phyloP scores from a whole-genome alignment of 192 early-diverging fungal species.

The Coemansia sp. region DNA sequence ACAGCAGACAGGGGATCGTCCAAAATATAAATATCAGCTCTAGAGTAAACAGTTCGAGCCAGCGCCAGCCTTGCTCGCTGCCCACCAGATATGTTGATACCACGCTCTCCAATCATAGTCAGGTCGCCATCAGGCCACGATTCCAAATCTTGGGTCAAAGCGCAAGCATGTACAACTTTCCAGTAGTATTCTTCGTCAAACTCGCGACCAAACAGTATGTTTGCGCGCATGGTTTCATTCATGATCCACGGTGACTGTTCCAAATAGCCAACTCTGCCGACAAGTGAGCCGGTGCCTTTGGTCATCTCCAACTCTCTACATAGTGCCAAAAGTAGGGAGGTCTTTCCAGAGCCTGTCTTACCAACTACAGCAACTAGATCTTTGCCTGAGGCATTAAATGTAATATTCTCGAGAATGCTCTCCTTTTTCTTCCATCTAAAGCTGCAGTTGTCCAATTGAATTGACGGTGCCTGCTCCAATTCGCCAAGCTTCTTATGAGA shows the following conservation, averaged over 20 bases:
- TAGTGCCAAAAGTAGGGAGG: slow-evolving; percentile 69
- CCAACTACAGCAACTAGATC: slow-evolving; percentile 75
- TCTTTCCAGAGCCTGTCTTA: slow-evolving; percentile 76
- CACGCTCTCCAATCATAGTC: slow-evolving; percentile 9
- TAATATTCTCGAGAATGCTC: slow-evolving; percentile 38
- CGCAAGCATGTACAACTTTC: slow-evolving; percentile 1
- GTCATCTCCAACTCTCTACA: slow-evolving; percentile 71
- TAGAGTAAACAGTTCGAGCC: slow-evolving; percentile 16
- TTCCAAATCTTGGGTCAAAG: slow-evolving; percentile 2
- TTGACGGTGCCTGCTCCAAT: not conserved
- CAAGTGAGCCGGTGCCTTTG: slow-evolving; percentile 45
- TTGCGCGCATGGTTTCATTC: slow-evolving; percentile 8
- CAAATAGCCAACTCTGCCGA: slow-evolving; percentile 69
- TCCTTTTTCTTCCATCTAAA: not conserved
- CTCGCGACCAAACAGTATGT: slow-evolving; percentile 18
- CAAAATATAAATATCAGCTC: slow-evolving; percentile 15
- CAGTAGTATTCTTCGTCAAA: slow-evolving; percentile 9
- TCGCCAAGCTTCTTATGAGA: not conserved
- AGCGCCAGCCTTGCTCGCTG: slow-evolving; percentile 13
- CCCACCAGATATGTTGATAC: slow-evolving; percentile 24
- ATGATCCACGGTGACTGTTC: slow-evolving; percentile 61
- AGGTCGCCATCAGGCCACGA: not conserved
- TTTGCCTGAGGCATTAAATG: slow-evolving; percentile 53
- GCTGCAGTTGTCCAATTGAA: not conserved
- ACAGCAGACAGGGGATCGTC: not conserved